Conservation (phyloP, 768 basidiomycete genomes). For the Tylopilus vinaceipallidus region DNA sequence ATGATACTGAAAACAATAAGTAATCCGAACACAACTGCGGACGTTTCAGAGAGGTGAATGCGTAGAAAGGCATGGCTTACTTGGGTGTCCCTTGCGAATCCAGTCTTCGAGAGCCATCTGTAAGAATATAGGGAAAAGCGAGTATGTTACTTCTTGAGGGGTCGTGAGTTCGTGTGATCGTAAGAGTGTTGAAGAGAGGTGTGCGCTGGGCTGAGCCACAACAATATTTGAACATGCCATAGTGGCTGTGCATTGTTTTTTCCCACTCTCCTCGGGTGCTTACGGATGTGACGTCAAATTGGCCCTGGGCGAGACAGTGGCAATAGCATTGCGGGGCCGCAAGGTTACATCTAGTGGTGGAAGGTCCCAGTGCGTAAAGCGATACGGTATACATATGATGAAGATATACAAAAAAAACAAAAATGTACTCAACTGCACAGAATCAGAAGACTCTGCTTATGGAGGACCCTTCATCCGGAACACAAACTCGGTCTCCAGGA, state of each 20-base stretch:
- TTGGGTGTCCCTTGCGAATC: conserved; percentile 53
- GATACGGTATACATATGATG: conserved; percentile 21
- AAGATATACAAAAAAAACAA: conserved; percentile 6
- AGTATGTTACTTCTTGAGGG: conserved; percentile 15
- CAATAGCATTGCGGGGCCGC: neutral
- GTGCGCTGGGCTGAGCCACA: conserved; percentile 8
- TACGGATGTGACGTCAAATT: conserved; percentile 21
- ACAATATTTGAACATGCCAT: conserved; percentile 21
- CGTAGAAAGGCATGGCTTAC: conserved; percentile 34
- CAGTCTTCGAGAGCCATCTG: conserved; percentile 39
- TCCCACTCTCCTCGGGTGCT: conserved; percentile 10
- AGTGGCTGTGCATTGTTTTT: conserved; percentile 23
- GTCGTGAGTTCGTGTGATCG: conserved; percentile 32
- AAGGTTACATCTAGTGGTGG: neutral
- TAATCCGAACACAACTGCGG: conserved; percentile 51
- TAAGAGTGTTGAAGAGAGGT: conserved; percentile 3
- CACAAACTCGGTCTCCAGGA: conserved; percentile 59
- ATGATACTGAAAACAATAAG: conserved; percentile 59
- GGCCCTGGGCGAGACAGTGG: too few species aligned
- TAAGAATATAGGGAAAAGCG: conserved; percentile 3
- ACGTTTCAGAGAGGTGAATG: neutral
- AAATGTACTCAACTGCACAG: neutral
- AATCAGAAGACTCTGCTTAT: conserved; percentile 30
- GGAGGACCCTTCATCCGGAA: conserved; percentile 44
- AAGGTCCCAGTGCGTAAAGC: conserved; percentile 7